These are phyloP conservation scores for Carex sylvatica DNA, from an alignment of 202 grass and related monocot species.

Conservation along the genomic window DNA sequence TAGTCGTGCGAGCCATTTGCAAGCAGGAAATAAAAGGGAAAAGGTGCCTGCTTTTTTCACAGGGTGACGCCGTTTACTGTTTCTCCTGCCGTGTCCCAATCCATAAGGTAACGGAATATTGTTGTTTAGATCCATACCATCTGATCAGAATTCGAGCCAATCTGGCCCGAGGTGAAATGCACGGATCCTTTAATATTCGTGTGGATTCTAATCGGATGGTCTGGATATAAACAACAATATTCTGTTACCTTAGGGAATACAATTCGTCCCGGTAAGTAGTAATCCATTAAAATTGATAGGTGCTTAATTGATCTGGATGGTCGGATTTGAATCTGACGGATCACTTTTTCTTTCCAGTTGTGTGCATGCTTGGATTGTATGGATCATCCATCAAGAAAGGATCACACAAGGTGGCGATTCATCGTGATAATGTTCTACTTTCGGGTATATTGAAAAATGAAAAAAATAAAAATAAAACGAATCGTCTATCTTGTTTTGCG, in stretches of 20 bases:
- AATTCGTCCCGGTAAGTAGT: neutral
- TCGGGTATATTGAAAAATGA: neutral
- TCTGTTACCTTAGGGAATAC: too few relatives aligned
- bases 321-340: neutral
- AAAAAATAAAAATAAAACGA: neutral
- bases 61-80: conserved; percentile 27
- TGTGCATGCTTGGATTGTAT: neutral
- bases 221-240: too few relatives aligned
- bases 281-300: neutral
- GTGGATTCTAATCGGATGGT: too few relatives aligned
- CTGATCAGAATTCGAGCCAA: too few relatives aligned
- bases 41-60: conserved; percentile 13
- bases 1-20: conserved; percentile 52
- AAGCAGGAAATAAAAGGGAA: neutral
- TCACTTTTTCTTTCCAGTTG: neutral
- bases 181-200: too few relatives aligned
- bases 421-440: neutral
- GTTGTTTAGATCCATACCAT: too few relatives aligned
- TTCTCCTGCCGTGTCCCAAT: neutral
- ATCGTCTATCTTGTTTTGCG: neutral
- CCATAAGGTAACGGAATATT: too few relatives aligned
- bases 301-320: neutral
- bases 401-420: neutral
- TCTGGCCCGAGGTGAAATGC: too few relatives aligned
- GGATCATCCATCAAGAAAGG: neutral